Percentiles rank a stretch among this genome's conserved stretches.
Evolutionary conservation across 2,329 filamentous ascomycete genomes (phyloP).

Genomic region (Byssothecium circinans): DNA sequence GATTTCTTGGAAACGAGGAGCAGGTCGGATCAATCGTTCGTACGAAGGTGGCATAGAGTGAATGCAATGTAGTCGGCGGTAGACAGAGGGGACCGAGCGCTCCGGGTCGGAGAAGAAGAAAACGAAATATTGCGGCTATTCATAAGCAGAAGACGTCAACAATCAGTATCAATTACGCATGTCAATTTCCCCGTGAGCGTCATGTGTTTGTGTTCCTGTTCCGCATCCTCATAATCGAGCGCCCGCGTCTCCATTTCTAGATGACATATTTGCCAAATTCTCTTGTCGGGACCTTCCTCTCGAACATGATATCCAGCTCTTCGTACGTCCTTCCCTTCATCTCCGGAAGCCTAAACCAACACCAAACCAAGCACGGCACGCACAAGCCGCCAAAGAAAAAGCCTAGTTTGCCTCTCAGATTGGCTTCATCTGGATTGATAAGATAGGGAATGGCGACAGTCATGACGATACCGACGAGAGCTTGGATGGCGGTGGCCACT

Average conservation of each 20-base stretch:
- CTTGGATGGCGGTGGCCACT: constrained; percentile 58
- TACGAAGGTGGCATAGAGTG: no score
- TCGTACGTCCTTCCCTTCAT: constrained; percentile 47
- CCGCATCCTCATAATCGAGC: background rate
- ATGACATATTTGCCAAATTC: constrained; percentile 11
- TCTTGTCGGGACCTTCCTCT: constrained; percentile 29
- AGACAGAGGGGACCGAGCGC: no score
- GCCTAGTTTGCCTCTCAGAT: constrained; percentile 46
- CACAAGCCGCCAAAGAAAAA: constrained; percentile 47
- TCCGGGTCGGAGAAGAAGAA: no score
- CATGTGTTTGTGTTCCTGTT: background rate
- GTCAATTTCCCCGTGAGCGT: background rate
- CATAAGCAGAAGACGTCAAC: no score
- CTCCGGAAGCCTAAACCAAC: constrained; percentile 45
- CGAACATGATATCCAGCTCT: constrained; percentile 49
- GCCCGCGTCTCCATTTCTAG: background rate
- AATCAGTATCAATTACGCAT: no score
- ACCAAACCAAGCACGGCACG: constrained; percentile 39
- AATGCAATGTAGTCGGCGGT: no score
- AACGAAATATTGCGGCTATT: no score
- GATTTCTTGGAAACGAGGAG: no score
- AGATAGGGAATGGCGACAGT: constrained; percentile 47
- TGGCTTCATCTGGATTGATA: constrained; percentile 46
- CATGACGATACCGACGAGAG: constrained; percentile 44
- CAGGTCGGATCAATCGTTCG: no score